These are phyloP conservation scores for Ambispora gerdemannii DNA, from an alignment of 192 early-diverging fungal genomes.

Conservation along the genomic window DNA sequence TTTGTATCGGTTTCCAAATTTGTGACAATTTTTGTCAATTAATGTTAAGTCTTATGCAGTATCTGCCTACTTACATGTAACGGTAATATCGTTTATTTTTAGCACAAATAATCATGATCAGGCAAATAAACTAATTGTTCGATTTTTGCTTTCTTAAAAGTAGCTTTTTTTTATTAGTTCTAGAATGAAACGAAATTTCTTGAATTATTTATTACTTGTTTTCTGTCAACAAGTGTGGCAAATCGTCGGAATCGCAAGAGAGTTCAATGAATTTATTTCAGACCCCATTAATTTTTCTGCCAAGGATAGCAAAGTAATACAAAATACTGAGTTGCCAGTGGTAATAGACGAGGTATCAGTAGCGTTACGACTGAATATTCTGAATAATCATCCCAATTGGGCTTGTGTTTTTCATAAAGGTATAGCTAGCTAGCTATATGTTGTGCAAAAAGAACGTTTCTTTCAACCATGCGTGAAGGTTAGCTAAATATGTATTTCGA, in stretches of 20 bases:
- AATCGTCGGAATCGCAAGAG: no score
- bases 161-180: no score
- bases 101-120: no score
- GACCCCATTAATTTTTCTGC: neutral
- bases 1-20: no score
- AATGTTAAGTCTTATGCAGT: no score
- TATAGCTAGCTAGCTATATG: neutral
- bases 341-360: conserved; percentile 23
- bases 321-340: neutral
- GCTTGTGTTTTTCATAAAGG: conserved; percentile 11
- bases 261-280: conserved; percentile 15
- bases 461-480: neutral
- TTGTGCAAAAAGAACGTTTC: neutral
- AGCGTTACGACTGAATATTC: neutral
- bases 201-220: conserved; percentile 8
- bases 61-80: no score
- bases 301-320: neutral
- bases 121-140: no score
- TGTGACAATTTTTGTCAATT: no score
- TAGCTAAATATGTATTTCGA: no score
- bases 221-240: neutral
- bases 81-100: no score
- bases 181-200: no score
- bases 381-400: neutral
- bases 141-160: no score